Evolutionary conservation across 345 rosid genomes (phyloP).

Genomic region (Syzygium oleosum): DNA sequence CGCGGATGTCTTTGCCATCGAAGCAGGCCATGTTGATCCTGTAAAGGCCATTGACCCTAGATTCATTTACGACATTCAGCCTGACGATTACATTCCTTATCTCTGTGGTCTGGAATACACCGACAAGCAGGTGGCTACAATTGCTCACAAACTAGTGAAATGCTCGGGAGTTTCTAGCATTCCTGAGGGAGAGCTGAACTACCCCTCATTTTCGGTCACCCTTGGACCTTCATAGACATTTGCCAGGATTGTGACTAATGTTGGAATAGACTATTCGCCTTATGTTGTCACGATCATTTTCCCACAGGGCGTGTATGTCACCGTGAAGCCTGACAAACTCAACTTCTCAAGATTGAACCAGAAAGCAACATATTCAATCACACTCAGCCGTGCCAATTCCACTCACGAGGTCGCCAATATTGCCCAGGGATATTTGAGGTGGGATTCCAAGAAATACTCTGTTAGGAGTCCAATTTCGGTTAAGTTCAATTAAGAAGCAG

Average conservation of each 20-base stretch:
- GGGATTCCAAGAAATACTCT: not conserved
- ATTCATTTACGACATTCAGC: too few relatives aligned
- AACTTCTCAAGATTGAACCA: not conserved
- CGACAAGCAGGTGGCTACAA: too few relatives aligned
- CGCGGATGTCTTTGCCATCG: too few relatives aligned
- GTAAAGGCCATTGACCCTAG: too few relatives aligned
- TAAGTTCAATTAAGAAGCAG: not conserved
- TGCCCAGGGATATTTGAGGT: not conserved
- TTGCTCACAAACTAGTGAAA: too few relatives aligned
- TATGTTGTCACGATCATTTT: not conserved
- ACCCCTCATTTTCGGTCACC: not conserved
- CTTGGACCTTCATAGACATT: not conserved
- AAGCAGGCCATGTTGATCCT: too few relatives aligned
- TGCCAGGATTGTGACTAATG: not conserved
- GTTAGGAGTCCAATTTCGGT: not conserved
- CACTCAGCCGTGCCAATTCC: not conserved
- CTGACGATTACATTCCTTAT: too few relatives aligned
- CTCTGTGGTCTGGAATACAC: too few relatives aligned
- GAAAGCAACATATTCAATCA: not conserved
- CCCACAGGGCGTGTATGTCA: not conserved
- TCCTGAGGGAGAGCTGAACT: too few relatives aligned
- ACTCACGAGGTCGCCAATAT: not conserved
- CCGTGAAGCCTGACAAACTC: not conserved
- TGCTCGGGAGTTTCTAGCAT: too few relatives aligned
- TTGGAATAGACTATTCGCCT: not conserved